These are phyloP conservation scores for Xylaria sp. DNA, from an alignment of 2,329 filamentous ascomycete genomes.

Conservation along the genomic window DNA sequence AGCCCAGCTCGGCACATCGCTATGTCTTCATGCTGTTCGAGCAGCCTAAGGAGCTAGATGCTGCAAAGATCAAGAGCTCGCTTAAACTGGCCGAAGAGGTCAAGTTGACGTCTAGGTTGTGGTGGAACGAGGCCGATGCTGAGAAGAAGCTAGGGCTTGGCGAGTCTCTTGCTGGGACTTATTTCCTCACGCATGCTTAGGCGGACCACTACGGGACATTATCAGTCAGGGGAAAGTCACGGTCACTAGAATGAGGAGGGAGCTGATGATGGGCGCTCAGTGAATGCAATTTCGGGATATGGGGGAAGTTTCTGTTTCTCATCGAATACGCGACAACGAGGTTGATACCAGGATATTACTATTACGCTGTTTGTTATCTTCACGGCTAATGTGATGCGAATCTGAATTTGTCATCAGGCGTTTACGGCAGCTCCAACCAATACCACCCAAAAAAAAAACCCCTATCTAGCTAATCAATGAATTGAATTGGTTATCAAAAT, in stretches of 20 bases:
- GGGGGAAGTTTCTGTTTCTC: background rate
- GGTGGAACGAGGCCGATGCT: conserved; percentile 23
- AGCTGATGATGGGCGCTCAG: background rate
- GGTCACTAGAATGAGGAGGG: background rate
- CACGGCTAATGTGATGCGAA: conserved; percentile 9
- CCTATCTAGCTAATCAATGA: background rate
- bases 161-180: conserved; percentile 28
- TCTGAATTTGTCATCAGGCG: conserved; percentile 9
- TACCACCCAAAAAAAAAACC: background rate
- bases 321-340: background rate
- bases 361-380: conserved; percentile 11
- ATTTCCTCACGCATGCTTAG: conserved; percentile 23
- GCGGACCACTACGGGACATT: background rate
- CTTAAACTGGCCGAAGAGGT: conserved; percentile 25
- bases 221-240: background rate
- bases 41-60: conserved; percentile 28
- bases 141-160: conserved; percentile 35
- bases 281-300: background rate
- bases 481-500: background rate
- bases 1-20: conserved; percentile 34
- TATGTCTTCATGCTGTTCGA: conserved; percentile 34
- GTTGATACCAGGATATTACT: conserved; percentile 10
- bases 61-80: conserved; percentile 24
- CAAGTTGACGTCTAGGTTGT: conserved; percentile 27
- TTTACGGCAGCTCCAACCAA: background rate